Percentiles rank a stretch among this genome's conserved stretches.
These are phyloP conservation scores for Thuja plicata DNA, from an alignment of 83 land plant genomes.

Conservation along the genomic window DNA sequence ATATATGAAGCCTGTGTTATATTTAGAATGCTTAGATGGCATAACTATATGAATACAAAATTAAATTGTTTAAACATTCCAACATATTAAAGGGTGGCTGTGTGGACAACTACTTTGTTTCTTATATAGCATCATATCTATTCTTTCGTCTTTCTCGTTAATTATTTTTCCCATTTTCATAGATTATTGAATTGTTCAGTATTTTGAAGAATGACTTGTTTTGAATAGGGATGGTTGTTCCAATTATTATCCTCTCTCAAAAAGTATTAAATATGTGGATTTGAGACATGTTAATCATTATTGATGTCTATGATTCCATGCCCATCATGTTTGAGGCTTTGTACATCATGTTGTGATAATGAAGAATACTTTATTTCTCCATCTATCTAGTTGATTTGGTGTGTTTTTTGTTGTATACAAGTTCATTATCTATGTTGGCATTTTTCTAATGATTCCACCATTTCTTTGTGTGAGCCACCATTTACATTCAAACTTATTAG, in stretches of 20 bases:
- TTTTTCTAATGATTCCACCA: neutral
- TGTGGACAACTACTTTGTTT: neutral
- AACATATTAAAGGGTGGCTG: neutral
- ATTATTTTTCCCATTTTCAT: neutral
- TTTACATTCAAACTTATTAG: too few species aligned
- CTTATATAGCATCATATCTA: neutral
- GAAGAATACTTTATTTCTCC: neutral
- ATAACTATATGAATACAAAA: neutral
- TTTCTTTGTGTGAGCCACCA: too few species aligned
- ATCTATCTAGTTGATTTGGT: neutral
- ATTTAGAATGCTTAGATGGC: neutral
- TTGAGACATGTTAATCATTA: neutral
- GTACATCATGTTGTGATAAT: neutral
- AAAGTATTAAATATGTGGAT: neutral
- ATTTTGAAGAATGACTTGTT: neutral
- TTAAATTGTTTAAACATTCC: neutral
- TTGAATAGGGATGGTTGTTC: neutral
- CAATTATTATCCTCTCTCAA: neutral
- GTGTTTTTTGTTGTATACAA: neutral
- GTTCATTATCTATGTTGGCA: neutral
- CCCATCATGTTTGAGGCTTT: too few species aligned
- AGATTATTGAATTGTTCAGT: neutral
- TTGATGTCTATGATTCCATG: neutral
- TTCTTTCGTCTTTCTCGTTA: neutral
- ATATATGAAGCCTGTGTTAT: neutral